Evolutionary conservation across 768 basidiomycete genomes (phyloP).

Genomic region (Lentinula guzmanii): DNA sequence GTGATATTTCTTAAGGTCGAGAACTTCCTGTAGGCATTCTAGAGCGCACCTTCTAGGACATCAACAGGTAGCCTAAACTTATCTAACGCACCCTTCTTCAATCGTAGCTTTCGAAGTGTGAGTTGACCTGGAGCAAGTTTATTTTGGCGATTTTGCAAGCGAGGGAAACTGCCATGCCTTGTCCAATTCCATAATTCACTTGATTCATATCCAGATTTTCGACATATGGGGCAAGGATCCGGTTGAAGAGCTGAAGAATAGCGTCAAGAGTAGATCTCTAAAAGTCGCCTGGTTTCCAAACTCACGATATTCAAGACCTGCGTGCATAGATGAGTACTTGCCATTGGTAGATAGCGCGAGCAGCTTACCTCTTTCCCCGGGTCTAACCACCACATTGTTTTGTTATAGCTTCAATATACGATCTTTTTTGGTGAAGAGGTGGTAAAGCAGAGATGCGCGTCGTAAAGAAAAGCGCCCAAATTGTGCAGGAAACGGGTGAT

Average conservation of each 20-base stretch:
- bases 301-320: conserved; percentile 66
- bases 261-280: not conserved
- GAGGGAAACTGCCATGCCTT: conserved; percentile 41
- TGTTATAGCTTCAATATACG: too few relatives aligned
- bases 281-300: conserved; percentile 10
- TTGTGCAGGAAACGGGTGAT: too few relatives aligned
- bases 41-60: conserved; percentile 73
- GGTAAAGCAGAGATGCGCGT: too few relatives aligned
- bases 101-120: conserved; percentile 71
- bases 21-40: not conserved
- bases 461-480: too few relatives aligned
- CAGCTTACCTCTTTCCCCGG: conserved; percentile 61
- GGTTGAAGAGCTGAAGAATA: conserved; percentile 64
- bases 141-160: conserved; percentile 3
- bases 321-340: not conserved
- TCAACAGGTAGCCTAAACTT: conserved; percentile 95
- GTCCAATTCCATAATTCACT: conserved; percentile 88
- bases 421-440: too few relatives aligned
- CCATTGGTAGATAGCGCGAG: not conserved
- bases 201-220: conserved; percentile 94
- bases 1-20: conserved; percentile 1
- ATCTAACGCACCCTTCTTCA: conserved; percentile 92
- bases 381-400: conserved; percentile 78
- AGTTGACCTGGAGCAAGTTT: conserved; percentile 50
- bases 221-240: conserved; percentile 90